These are phyloP conservation scores for Hyaloscypha variabilis DNA, from an alignment of 495 filamentous ascomycete genomes.

Conservation along the genomic window DNA sequence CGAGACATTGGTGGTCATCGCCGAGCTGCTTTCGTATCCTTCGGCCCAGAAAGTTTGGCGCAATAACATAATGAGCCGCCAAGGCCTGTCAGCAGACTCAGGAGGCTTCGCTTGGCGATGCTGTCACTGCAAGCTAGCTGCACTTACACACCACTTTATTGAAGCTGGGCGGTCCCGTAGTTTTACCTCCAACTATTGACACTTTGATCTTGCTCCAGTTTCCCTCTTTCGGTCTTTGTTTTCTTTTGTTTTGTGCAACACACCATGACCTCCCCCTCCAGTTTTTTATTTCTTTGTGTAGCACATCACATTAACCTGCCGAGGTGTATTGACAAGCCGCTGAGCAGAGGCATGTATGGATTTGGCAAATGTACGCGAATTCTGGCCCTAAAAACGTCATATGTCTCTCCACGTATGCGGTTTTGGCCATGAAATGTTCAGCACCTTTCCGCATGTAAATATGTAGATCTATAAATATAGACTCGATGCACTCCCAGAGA, in stretches of 20 bases:
- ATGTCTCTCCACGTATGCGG: not conserved
- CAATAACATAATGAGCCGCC: not conserved
- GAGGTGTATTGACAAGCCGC: not conserved
- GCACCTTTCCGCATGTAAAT: not conserved
- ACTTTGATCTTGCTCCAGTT: too few species aligned
- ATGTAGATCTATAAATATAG: not conserved
- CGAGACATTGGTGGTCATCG: not conserved
- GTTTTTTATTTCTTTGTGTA: not conserved
- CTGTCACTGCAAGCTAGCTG: conserved; percentile 4
- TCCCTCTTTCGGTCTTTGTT: too few species aligned
- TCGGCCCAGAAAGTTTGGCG: not conserved
- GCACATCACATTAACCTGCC: not conserved
- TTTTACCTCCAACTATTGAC: too few species aligned
- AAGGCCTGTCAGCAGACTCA: not conserved
- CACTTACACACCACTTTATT: not conserved
- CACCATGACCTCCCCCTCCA: not conserved
- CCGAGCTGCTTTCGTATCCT: not conserved
- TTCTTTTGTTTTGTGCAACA: not conserved
- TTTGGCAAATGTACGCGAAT: not conserved
- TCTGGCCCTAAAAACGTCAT: not conserved
- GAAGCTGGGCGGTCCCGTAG: not conserved
- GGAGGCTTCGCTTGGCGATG: not conserved
- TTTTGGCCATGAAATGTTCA: not conserved
- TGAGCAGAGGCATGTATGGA: not conserved
- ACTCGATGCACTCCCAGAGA: not conserved